A percentile compares a stretch with the other conserved stretches of the same genome.
phyloP scores from a whole-genome alignment of 352 stramenopile species.

The Globisporangium takayamanum region DNA sequence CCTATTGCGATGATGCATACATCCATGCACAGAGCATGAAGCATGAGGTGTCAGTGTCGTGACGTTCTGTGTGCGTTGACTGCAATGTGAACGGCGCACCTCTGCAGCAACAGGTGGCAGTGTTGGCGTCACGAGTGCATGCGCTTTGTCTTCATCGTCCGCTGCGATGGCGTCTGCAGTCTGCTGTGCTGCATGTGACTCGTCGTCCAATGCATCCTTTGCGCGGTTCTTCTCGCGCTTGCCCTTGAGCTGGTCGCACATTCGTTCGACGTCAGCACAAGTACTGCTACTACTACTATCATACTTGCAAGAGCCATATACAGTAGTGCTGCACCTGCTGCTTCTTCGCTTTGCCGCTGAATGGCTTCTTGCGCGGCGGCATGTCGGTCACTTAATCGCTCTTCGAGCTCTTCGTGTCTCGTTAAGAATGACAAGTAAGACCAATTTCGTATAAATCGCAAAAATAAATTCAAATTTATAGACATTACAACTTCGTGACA shows the following conservation, averaged over 20 bases:
- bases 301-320: background rate
- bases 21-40: background rate
- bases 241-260: constrained; percentile 40
- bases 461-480: too few relatives aligned
- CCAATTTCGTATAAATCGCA: background rate
- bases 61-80: background rate
- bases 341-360: constrained; percentile 86
- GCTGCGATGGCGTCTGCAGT: constrained; percentile 13
- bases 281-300: background rate
- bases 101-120: background rate
- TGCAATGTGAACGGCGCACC: background rate
- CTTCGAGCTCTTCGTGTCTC: background rate
- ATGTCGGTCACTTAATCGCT: constrained; percentile 11
- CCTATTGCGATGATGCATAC: constrained; percentile 5
- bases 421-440: background rate
- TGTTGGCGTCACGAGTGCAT: background rate
- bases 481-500: too few relatives aligned
- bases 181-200: constrained; percentile 12
- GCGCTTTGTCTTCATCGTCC: background rate
- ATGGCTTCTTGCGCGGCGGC: constrained; percentile 64
- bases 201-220: constrained; percentile 18
- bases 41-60: background rate
- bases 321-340: constrained; percentile 40
- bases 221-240: constrained; percentile 64
- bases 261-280: background rate